These are phyloP conservation scores for Kwoniella shivajii DNA, from an alignment of 1,284 basidiomycete genomes.

Conservation along the genomic window DNA sequence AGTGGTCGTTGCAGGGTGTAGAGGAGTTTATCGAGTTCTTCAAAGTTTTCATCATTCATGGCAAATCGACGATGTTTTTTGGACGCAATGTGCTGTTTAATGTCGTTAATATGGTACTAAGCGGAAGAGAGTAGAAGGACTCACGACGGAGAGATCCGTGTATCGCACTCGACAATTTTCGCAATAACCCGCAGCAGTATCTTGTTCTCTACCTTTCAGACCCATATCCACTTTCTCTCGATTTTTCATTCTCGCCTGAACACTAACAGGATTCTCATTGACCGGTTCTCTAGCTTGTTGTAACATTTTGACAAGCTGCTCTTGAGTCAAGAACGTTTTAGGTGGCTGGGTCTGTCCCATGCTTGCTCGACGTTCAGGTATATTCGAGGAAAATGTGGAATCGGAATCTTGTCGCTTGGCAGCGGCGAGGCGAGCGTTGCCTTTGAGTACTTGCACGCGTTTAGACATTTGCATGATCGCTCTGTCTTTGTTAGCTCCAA, in stretches of 20 bases:
- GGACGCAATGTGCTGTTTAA: slow-evolving; percentile 70
- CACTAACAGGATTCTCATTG: slow-evolving; percentile 22
- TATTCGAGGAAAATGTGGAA: slow-evolving; percentile 3
- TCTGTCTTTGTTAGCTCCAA: slow-evolving; percentile 43
- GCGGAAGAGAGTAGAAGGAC: slow-evolving; percentile 38
- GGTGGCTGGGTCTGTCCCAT: slow-evolving; percentile 6
- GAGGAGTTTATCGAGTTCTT: slow-evolving; percentile 77
- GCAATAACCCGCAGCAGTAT: slow-evolving; percentile 87
- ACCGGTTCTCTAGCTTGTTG: slow-evolving; percentile 34
- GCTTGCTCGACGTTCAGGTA: slow-evolving; percentile 9
- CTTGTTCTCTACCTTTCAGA: slow-evolving; percentile 63
- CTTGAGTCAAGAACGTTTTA: slow-evolving; percentile 44
- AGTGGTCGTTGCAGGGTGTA: slow-evolving; percentile 70
- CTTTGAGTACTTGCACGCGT: slow-evolving; percentile 53
- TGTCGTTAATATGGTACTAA: not conserved
- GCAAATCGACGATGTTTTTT: slow-evolving; percentile 87
- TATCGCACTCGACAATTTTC: slow-evolving; percentile 94
- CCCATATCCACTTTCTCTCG: slow-evolving; percentile 41
- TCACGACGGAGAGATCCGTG: slow-evolving; percentile 79
- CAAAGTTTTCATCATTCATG: slow-evolving; percentile 74
- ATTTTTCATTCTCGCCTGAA: slow-evolving; percentile 38
- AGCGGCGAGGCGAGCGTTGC: slow-evolving; percentile 44
- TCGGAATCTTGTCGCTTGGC: slow-evolving; percentile 13
- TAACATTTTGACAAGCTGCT: slow-evolving; percentile 47
- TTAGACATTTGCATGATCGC: slow-evolving; percentile 53